phyloP scores from a whole-genome alignment of 768 basidiomycete genomes.

The Rhizopogon rudus region DNA sequence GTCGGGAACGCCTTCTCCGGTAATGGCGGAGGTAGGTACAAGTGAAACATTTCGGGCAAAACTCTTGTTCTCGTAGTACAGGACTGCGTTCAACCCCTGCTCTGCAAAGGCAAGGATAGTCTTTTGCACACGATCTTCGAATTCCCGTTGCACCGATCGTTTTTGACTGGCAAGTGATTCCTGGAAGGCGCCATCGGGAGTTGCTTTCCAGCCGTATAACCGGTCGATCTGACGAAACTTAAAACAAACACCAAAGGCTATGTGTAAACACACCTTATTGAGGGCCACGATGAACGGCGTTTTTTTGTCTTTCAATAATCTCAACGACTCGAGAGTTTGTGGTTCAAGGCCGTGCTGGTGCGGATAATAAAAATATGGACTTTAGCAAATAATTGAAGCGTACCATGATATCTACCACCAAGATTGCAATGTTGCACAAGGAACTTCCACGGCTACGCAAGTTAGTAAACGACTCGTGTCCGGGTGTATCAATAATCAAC shows the following conservation, averaged over 20 bases:
- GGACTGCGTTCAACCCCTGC: conserved; percentile 90
- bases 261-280: conserved; percentile 64
- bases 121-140: conserved; percentile 80
- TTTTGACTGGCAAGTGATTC: conserved; percentile 85
- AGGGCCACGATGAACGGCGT: conserved; percentile 98
- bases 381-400: conserved; percentile 11
- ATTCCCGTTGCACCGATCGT: conserved; percentile 79
- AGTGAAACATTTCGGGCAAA: conserved; percentile 92
- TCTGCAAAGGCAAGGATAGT: conserved; percentile 95
- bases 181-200: conserved; percentile 87
- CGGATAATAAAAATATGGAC: conserved; percentile 2
- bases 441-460: conserved; percentile 93
- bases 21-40: conserved; percentile 96
- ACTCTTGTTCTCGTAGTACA: conserved; percentile 98
- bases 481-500: conserved; percentile 95
- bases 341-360: conserved; percentile 90
- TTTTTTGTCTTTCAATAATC: conserved; percentile 85
- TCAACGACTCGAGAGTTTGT: conserved; percentile 96
- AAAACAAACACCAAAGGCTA: conserved; percentile 8
- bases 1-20: conserved; percentile 97
- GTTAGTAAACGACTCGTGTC: conserved; percentile 99
- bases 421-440: conserved; percentile 96
- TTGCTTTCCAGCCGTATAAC: conserved; percentile 92
- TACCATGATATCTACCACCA: conserved; percentile 98
- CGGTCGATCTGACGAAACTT: conserved; percentile 78